Evolutionary conservation across 2,329 filamentous ascomycete genomes (phyloP).

Genomic region (Scytalidium sp.): DNA sequence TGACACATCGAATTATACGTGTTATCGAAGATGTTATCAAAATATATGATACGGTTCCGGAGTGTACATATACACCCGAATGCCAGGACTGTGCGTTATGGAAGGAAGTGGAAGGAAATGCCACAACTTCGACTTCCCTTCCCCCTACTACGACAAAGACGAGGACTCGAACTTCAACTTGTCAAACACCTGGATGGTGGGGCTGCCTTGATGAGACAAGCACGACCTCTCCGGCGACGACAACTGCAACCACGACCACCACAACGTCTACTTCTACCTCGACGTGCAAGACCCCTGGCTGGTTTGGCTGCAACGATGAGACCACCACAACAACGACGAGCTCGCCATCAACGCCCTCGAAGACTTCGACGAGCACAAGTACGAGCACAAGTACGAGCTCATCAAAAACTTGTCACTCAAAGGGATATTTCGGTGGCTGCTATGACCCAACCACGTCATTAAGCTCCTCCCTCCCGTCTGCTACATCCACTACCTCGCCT

Average conservation of each 20-base stretch:
- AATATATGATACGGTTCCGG: slow-evolving; percentile 76
- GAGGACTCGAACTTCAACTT: slow-evolving; percentile 75
- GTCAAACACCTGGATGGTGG: slow-evolving; percentile 88
- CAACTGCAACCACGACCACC: slow-evolving; percentile 16
- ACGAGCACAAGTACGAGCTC: slow-evolving; percentile 20
- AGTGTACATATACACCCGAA: slow-evolving; percentile 71
- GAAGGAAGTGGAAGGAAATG: slow-evolving; percentile 76
- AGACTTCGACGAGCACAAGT: slow-evolving; percentile 16
- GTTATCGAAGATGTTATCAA: slow-evolving; percentile 87
- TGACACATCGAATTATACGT: slow-evolving; percentile 83
- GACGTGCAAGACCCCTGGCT: slow-evolving; percentile 40
- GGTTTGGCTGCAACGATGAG: slow-evolving; percentile 48
- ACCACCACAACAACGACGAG: slow-evolving; percentile 37
- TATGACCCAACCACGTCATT: slow-evolving; percentile 44
- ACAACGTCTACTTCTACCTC: slow-evolving; percentile 33
- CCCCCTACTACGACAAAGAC: slow-evolving; percentile 58
- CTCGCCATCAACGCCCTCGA: slow-evolving; percentile 26
- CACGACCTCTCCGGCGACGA: slow-evolving; percentile 21
- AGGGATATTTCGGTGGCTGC: slow-evolving; percentile 43
- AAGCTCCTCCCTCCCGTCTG: slow-evolving; percentile 25
- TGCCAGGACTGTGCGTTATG: slow-evolving; percentile 89
- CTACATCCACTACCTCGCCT: slow-evolving; percentile 33
- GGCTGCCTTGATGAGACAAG: slow-evolving; percentile 40
- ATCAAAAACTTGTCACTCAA: slow-evolving; percentile 33
- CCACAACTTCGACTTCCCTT: slow-evolving; percentile 52